Percentiles rank a stretch among this genome's conserved stretches.
Conservation (phyloP, 164 flowering plant species). For the Saururus chinensis region DNA sequence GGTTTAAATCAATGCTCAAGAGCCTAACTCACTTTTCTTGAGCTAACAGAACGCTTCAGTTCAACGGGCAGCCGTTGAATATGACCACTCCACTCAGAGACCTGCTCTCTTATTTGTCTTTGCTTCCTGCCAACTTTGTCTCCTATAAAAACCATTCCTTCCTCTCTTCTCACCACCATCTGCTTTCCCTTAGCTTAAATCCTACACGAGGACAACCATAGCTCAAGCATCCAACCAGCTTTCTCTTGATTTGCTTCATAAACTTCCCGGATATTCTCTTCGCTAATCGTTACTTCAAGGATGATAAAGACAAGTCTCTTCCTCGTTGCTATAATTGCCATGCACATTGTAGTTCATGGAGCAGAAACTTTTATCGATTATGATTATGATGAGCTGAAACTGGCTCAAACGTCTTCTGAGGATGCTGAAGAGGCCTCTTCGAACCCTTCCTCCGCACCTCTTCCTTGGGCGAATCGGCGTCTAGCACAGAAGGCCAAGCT, state of each 20-base stretch:
- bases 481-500: neutral
- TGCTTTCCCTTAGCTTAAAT: neutral
- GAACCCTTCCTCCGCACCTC: neutral
- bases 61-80: neutral
- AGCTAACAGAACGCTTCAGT: neutral
- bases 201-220: neutral
- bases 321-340: neutral
- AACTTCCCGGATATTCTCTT: neutral
- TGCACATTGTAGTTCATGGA: neutral
- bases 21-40: conserved; percentile 1
- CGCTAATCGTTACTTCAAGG: neutral
- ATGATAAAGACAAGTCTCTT: neutral
- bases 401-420: neutral
- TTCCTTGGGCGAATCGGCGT: neutral
- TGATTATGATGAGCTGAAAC: neutral
- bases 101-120: neutral
- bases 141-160: neutral
- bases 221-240: neutral
- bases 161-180: neutral
- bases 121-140: neutral
- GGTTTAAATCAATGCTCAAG: neutral
- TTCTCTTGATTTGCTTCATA: neutral
- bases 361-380: neutral
- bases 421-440: neutral
- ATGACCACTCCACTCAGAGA: neutral